Conservation (phyloP, 73 alveolate genomes). For the Paramecium caudatum region DNA sequence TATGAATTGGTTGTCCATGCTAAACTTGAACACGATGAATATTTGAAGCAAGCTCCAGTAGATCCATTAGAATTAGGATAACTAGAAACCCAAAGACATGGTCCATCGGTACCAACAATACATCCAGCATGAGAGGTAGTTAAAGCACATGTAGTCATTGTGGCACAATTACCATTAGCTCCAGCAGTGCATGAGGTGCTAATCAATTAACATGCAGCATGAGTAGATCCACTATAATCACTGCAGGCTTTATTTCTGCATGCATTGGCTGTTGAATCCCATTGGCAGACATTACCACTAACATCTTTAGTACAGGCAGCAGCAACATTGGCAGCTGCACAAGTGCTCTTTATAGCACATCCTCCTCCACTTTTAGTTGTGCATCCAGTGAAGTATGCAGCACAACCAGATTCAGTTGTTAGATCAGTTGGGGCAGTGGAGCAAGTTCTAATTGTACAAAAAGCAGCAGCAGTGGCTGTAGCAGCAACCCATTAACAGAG, state of each 20-base stretch:
- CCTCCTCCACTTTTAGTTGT: constrained; percentile 41
- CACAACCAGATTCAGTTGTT: background rate
- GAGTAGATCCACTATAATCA: background rate
- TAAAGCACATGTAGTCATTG: background rate
- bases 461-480: background rate
- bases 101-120: constrained; percentile 7
- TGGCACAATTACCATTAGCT: constrained; percentile 5
- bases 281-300: background rate
- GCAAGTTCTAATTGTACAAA: background rate
- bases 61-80: background rate
- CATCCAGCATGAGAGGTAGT: background rate
- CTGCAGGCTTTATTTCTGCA: background rate
- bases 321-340: background rate
- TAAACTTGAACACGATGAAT: background rate
- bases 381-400: background rate
- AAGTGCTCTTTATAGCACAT: background rate
- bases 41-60: background rate
- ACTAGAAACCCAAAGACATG: constrained; percentile 1
- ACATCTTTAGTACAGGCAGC: background rate
- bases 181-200: background rate
- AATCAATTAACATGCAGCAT: background rate
- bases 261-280: background rate
- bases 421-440: background rate
- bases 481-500: constrained; percentile 1
- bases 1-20: background rate